Percentiles rank a stretch among this genome's conserved stretches.
Conservation (phyloP, 2,329 filamentous ascomycete species). For the Cercospora sesami region DNA sequence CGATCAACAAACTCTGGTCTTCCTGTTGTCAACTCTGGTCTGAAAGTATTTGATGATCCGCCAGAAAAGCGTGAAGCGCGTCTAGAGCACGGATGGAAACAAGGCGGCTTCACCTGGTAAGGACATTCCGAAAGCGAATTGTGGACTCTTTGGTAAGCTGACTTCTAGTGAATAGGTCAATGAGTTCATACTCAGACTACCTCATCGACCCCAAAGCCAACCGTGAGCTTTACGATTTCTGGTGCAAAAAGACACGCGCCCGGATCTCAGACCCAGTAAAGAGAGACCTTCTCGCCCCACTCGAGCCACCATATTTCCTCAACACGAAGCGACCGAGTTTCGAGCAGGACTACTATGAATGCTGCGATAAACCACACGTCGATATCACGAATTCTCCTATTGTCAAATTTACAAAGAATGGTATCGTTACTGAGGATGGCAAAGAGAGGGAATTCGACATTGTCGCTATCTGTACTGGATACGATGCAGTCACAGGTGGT, state of each 20-base stretch:
- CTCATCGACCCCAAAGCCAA: background rate
- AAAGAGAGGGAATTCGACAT: slow-evolving; percentile 43
- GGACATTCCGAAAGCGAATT: too few relatives aligned
- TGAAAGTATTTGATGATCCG: slow-evolving; percentile 51
- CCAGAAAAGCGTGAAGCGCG: slow-evolving; percentile 35
- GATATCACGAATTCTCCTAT: slow-evolving; percentile 45
- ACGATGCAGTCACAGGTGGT: slow-evolving; percentile 43
- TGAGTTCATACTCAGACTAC: background rate
- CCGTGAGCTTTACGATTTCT: background rate
- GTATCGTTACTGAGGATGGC: slow-evolving; percentile 46
- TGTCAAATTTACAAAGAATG: slow-evolving; percentile 45
- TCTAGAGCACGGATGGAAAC: slow-evolving; percentile 44
- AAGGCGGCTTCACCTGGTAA: slow-evolving; percentile 43
- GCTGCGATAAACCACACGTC: background rate
- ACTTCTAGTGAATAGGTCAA: too few relatives aligned
- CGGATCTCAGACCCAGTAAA: slow-evolving; percentile 37
- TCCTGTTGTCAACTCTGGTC: slow-evolving; percentile 58
- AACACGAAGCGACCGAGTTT: slow-evolving; percentile 49
- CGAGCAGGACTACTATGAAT: slow-evolving; percentile 44
- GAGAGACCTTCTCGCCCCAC: slow-evolving; percentile 47
- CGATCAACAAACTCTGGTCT: slow-evolving; percentile 34
- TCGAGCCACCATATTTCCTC: slow-evolving; percentile 45
- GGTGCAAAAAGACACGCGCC: background rate
- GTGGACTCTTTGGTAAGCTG: too few relatives aligned
- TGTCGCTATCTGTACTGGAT: slow-evolving; percentile 48